Conservation (phyloP, 768 basidiomycete species). For the Russula sp. region DNA sequence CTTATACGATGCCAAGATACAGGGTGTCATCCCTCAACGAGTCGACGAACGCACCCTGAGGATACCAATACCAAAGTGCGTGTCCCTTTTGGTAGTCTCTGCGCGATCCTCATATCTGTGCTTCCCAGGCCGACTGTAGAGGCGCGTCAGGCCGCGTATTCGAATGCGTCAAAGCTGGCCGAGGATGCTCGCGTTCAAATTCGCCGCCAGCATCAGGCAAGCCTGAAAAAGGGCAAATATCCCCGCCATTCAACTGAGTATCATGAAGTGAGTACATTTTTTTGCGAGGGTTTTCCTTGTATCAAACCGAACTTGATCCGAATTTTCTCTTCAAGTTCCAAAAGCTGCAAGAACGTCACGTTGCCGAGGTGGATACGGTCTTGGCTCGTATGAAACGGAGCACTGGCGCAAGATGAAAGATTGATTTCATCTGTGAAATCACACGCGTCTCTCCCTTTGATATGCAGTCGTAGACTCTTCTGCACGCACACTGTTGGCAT, state of each 20-base stretch:
- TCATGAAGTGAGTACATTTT: conserved; percentile 55
- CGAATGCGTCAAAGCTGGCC: conserved; percentile 56
- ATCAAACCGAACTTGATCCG: neutral
- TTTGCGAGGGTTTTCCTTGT: neutral
- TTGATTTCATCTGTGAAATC: too few species aligned
- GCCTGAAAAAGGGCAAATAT: conserved; percentile 66
- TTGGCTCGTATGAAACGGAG: conserved; percentile 62
- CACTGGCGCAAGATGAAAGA: conserved; percentile 36
- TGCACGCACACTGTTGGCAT: conserved; percentile 1
- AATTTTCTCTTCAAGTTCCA: conserved; percentile 54
- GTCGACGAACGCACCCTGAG: conserved; percentile 69
- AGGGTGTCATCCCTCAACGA: conserved; percentile 68
- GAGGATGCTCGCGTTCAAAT: conserved; percentile 76
- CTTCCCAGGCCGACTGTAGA: conserved; percentile 69
- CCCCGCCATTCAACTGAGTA: conserved; percentile 65
- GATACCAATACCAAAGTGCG: conserved; percentile 76
- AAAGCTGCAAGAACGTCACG: conserved; percentile 59
- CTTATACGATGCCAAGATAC: conserved; percentile 71
- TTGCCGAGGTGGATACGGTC: conserved; percentile 65
- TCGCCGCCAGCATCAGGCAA: conserved; percentile 64
- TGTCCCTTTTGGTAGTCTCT: neutral
- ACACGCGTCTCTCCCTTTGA: neutral
- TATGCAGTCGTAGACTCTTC: neutral
- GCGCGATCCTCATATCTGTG: neutral
- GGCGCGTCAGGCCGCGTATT: conserved; percentile 54